Evolutionary conservation across 139 green algal species (phyloP).

Genomic region (Chlorella vulgaris): DNA sequence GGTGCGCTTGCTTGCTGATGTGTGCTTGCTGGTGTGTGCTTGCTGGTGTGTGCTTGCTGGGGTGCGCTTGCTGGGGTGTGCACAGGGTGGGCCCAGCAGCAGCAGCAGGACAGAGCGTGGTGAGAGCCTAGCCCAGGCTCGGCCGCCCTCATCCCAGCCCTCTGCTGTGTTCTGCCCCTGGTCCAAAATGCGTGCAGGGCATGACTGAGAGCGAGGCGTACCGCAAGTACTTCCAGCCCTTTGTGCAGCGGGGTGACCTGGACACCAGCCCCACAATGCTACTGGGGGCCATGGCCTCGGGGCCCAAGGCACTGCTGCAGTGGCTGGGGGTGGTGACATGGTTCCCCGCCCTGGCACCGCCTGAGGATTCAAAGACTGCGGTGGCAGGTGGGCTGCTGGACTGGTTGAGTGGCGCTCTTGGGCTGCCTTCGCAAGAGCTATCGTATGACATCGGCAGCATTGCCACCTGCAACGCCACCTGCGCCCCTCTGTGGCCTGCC

Average conservation of each 20-base stretch:
- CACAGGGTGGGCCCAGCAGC: not conserved
- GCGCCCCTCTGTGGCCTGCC: not conserved
- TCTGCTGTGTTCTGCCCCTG: not conserved
- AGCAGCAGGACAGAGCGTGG: no score
- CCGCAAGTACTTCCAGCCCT: constrained; percentile 58
- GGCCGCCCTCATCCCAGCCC: no score
- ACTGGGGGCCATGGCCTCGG: constrained; percentile 54
- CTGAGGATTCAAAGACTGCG: constrained; percentile 19
- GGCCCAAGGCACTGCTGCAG: constrained; percentile 42
- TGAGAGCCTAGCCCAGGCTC: no score
- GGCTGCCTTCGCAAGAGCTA: not conserved
- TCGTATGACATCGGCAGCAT: not conserved
- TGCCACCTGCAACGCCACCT: not conserved
- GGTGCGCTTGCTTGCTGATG: not conserved
- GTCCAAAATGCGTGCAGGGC: constrained; percentile 39
- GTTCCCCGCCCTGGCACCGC: constrained; percentile 21
- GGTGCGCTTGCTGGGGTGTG: not conserved
- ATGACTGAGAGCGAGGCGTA: constrained; percentile 53
- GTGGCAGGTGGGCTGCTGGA: constrained; percentile 21
- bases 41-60: not conserved
- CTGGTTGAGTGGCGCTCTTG: no score
- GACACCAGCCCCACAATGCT: constrained; percentile 62
- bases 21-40: not conserved
- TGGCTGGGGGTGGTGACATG: constrained; percentile 33
- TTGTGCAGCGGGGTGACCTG: constrained; percentile 50